Evolutionary conservation across 83 land plant species (phyloP).

Genomic region (Isoetes engelmannii): DNA sequence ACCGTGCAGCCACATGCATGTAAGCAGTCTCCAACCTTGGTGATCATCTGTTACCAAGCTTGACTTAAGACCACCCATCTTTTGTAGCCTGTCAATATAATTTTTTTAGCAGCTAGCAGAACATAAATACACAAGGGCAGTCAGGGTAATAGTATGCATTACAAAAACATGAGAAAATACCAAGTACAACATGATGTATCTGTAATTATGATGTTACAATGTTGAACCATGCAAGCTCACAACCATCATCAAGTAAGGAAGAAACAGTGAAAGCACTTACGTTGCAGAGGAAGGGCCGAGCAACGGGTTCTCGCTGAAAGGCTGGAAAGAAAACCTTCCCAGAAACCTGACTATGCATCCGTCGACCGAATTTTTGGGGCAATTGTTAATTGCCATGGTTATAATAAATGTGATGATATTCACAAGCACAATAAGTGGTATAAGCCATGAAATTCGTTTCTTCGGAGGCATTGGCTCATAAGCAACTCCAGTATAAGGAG

Average conservation of each 20-base stretch:
- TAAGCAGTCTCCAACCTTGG: constrained; percentile 73
- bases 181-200: neutral
- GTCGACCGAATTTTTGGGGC: constrained; percentile 12
- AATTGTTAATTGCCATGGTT: constrained; percentile 34
- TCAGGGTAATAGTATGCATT: neutral
- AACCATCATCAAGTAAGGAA: neutral
- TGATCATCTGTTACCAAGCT: constrained; percentile 41
- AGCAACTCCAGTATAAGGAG: too few species aligned
- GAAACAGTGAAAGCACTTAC: neutral
- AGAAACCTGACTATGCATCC: constrained; percentile 29
- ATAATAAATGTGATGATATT: constrained; percentile 21
- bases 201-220: neutral
- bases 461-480: too few species aligned
- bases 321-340: constrained; percentile 70
- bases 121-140: neutral
- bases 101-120: too few species aligned
- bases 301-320: constrained; percentile 65
- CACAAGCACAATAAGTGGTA: constrained; percentile 21
- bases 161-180: neutral
- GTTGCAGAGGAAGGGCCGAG: constrained; percentile 75
- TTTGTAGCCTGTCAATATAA: constrained; percentile 34
- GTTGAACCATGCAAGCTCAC: neutral
- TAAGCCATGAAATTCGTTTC: constrained; percentile 18
- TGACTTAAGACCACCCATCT: constrained; percentile 68
- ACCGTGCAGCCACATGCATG: constrained; percentile 75